Base-by-base conservation (phyloP, 345 rosid genomes). In the Cardamine chenopodiifolia region DNA sequence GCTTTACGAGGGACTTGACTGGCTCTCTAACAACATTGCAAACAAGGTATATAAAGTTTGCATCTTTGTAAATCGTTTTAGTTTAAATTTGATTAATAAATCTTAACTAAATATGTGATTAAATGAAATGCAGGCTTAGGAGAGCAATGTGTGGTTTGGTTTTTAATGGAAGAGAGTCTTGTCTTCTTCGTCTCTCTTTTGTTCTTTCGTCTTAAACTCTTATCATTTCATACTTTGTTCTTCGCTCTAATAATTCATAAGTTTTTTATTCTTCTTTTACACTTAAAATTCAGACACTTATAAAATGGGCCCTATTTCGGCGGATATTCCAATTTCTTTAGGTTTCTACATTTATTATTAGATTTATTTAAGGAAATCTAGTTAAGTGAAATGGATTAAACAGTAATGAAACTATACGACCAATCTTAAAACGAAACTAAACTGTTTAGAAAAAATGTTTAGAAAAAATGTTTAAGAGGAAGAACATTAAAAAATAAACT, bases 11-110 rank as follows among this genome's bases (percentile, higher is more conserved):
- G 97, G 97, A 49, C 85, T 92, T 58, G 97, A 92, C 79, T 92
- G 97, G 97, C 96, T 92, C 78, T 92, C 97, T 6, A 92, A 90
- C 89, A 92, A 92, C 78, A 90, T 92, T 37, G 96, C 94, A 28
- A 90, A 81, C 90, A 92, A 90, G 97, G 97, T 90, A 73, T 22
- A 20, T 57, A 23, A 57, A 48, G 15, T 34, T 49, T 5, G 4
- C 61, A 50, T 20, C 34, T 28, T 6, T 17, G 37, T 1, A 10
- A 48, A 26, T 57, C 25, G 22, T 20, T 57, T 31, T 44, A 2
- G 37, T 20, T 13, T 32, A 10, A 14, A 40, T 18, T 6, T 61
- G 28, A 22, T 52, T 60, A 63, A 11, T 62, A 6, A 60, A 34
- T 4, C 25, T 15, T 48, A 26, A 44, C 14, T 57, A 47, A 62